Conservation (phyloP, 2,329 filamentous ascomycete genomes). For the Aspergillus viridinutans region DNA sequence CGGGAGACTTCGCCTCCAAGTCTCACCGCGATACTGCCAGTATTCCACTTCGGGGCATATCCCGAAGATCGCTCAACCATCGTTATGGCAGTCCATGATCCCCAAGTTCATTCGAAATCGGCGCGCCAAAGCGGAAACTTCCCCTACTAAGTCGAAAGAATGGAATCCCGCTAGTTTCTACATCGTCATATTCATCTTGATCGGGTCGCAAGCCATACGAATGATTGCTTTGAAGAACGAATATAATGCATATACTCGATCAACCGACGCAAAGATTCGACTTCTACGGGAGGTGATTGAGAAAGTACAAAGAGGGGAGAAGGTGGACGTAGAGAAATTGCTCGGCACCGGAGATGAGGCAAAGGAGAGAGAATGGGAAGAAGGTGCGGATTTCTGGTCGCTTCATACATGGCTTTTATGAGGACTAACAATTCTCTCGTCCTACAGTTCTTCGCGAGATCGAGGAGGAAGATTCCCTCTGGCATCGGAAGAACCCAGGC, state of each 20-base stretch:
- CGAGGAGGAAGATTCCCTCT: constrained; percentile 36
- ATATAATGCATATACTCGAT: constrained; percentile 66
- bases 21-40: constrained; percentile 3
- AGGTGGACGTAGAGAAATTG: constrained; percentile 78
- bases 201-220: constrained; percentile 94
- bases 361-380: constrained; percentile 82
- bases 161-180: constrained; percentile 83
- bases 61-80: constrained; percentile 27
- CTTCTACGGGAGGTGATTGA: constrained; percentile 63
- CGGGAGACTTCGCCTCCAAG: not conserved
- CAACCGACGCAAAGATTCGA: constrained; percentile 73
- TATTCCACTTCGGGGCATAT: constrained; percentile 21
- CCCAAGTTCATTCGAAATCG: constrained; percentile 53
- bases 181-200: constrained; percentile 76
- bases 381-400: constrained; percentile 52
- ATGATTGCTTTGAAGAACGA: constrained; percentile 78
- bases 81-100: constrained; percentile 67
- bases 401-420: not conserved
- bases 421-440: constrained; percentile 4
- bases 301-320: constrained; percentile 44
- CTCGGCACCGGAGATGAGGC: constrained; percentile 73
- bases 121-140: constrained; percentile 28
- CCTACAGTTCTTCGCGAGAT: constrained; percentile 37
- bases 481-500: constrained; percentile 27
- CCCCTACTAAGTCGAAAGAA: constrained; percentile 50